phyloP scores from a whole-genome alignment of 139 green algal genomes.

The Zygnema cylindricum region DNA sequence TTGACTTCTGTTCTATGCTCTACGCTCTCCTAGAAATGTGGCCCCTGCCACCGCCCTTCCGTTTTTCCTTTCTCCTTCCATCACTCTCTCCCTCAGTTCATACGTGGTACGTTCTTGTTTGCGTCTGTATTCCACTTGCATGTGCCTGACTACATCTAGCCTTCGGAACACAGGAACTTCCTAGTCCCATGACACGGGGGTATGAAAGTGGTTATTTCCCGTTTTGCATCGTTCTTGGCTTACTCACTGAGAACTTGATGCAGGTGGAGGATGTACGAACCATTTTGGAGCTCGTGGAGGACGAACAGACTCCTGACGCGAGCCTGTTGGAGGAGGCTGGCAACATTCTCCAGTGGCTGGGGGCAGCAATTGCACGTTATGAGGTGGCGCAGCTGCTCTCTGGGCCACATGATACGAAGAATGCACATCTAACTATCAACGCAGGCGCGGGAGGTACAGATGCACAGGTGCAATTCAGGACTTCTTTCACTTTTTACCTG shows the following conservation, averaged over 20 bases:
- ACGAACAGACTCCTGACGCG: conserved; percentile 50
- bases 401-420: conserved; percentile 47
- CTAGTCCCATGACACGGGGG: background rate
- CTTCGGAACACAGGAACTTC: background rate
- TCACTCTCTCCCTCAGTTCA: background rate
- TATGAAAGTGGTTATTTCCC: background rate
- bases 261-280: conserved; percentile 53
- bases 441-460: conserved; percentile 79
- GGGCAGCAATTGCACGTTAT: conserved; percentile 34
- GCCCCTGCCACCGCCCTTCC: no score
- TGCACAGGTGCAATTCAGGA: conserved; percentile 75
- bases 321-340: conserved; percentile 55
- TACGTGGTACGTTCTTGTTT: background rate
- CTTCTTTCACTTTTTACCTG: conserved; percentile 73
- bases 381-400: conserved; percentile 55
- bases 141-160: background rate
- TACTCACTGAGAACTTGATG: background rate
- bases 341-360: conserved; percentile 31
- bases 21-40: no score
- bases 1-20: no score
- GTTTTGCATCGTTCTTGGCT: background rate
- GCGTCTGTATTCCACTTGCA: no score
- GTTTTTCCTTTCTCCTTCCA: background rate
- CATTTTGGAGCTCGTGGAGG: conserved; percentile 57
- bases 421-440: conserved; percentile 46